These are phyloP conservation scores for Bassia scoparia DNA, from an alignment of 148 eudicot genomes.

Conservation along the genomic window DNA sequence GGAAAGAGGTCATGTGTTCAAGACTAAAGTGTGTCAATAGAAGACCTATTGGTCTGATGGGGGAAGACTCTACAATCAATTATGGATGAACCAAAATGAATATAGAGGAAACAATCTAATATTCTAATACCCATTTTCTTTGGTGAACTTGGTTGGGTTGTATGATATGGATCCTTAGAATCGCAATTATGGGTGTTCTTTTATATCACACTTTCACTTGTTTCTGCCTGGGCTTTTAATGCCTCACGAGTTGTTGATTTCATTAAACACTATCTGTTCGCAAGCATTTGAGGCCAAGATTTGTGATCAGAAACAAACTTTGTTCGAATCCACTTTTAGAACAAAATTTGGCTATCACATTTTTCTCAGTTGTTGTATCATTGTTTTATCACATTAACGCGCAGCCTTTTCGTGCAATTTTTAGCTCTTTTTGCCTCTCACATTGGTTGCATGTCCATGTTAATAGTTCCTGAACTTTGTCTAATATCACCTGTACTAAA, in stretches of 20 bases:
- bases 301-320: not conserved
- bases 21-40: too few species aligned
- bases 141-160: not conserved
- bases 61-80: not conserved
- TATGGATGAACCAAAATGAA: not conserved
- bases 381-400: not conserved
- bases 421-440: not conserved
- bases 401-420: not conserved
- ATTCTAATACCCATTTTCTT: not conserved
- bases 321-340: not conserved
- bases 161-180: not conserved
- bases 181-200: not conserved
- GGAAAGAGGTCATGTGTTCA: too few species aligned
- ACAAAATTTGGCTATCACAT: not conserved
- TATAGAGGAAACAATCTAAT: not conserved
- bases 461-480: not conserved
- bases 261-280: not conserved
- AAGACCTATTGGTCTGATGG: too few species aligned
- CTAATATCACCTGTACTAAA: not conserved
- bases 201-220: not conserved
- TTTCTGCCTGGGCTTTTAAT: not conserved
- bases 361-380: not conserved
- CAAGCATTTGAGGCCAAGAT: not conserved
- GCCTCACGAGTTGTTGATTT: not conserved
- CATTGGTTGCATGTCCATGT: not conserved